Base-by-base conservation (phyloP, 1,284 basidiomycete genomes). In the Ustanciosporium gigantosporum region DNA sequence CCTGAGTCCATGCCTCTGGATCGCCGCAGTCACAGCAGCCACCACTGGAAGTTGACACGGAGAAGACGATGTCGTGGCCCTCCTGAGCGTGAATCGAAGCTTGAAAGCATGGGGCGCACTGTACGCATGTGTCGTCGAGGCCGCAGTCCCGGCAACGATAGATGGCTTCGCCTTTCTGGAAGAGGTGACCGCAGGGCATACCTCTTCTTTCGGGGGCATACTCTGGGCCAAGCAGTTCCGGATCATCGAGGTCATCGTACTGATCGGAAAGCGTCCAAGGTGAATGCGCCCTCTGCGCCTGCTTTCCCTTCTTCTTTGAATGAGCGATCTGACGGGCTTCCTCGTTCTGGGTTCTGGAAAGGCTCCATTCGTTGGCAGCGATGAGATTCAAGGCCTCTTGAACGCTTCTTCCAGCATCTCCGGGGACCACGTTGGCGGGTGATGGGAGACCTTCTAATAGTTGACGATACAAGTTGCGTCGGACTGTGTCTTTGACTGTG, bases 21-120 rank as follows among this genome's bases (percentile, higher is more conserved):
- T 77, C 75, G 34, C 75, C 75, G 45, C 75, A 77, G 40, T 77
- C 75, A 41, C 75, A 77, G 50, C 74, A 76, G 17, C 73, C 74
- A 19, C 71, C 74, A 24, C 59, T 58, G 14, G 70, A 66, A 27
- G 64, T 55, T 8, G 67, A 69, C 32, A 77, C 66, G 41, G 64
- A 68, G 31, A 77, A 77, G 37, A 76, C 62, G 25, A 76, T 66
- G 38, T 77, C 75, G 42, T 77, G 75, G 21, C 56, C 48, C 23
- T 74, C 61, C 29, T 45, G 47, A 21, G 48, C 51, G 31, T 77
- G 75, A 34, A 68, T 70, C 5, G 70, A 72, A 25, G 70, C 57
- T 17, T 70, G 62, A 41, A 73, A 77, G 58, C 75, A 77, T 19
- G 70, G 70, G 1, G 69, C 70, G 38, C 75, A 77, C 29, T 73